phyloP scores from a whole-genome alignment of 2,329 filamentous ascomycete genomes.

The Colletotrichum scovillei region DNA sequence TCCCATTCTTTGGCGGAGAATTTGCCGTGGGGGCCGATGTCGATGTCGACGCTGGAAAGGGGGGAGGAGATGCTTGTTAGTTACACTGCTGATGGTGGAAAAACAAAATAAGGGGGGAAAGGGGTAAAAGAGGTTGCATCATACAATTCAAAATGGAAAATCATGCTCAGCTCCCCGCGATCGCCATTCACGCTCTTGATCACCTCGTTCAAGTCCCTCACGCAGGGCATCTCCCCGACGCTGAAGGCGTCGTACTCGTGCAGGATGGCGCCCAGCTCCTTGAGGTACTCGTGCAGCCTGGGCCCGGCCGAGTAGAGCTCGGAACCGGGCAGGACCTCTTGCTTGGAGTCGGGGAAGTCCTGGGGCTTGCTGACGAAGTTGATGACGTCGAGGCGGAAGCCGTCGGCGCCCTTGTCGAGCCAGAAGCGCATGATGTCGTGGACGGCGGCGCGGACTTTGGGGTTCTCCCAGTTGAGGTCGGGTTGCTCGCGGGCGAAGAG shows the following conservation, averaged over 20 bases:
- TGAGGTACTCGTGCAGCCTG: constrained; percentile 57
- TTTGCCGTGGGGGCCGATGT: constrained; percentile 57
- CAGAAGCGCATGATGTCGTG: constrained; percentile 80
- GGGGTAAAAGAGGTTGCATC: constrained; percentile 27
- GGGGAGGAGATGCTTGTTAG: neutral
- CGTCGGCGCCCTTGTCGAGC: constrained; percentile 75
- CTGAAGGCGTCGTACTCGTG: constrained; percentile 61
- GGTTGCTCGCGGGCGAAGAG: constrained; percentile 79
- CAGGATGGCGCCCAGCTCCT: constrained; percentile 57
- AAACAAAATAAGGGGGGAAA: neutral
- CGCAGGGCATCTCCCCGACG: constrained; percentile 63
- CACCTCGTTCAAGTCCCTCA: constrained; percentile 53
- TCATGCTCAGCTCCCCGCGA: constrained; percentile 74
- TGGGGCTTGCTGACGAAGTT: constrained; percentile 75
- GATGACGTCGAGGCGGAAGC: constrained; percentile 76
- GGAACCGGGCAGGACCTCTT: constrained; percentile 44
- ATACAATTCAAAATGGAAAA: constrained; percentile 77
- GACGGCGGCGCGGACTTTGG: constrained; percentile 71
- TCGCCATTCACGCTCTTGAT: constrained; percentile 64
- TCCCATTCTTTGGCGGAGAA: constrained; percentile 56
- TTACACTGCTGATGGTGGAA: neutral
- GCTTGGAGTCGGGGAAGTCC: constrained; percentile 61
- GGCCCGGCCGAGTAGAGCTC: constrained; percentile 67
- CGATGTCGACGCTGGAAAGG: constrained; percentile 57
- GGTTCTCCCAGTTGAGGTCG: constrained; percentile 83